Base-by-base conservation (phyloP, 2,329 filamentous ascomycete genomes). In the Huntiella savannae region DNA sequence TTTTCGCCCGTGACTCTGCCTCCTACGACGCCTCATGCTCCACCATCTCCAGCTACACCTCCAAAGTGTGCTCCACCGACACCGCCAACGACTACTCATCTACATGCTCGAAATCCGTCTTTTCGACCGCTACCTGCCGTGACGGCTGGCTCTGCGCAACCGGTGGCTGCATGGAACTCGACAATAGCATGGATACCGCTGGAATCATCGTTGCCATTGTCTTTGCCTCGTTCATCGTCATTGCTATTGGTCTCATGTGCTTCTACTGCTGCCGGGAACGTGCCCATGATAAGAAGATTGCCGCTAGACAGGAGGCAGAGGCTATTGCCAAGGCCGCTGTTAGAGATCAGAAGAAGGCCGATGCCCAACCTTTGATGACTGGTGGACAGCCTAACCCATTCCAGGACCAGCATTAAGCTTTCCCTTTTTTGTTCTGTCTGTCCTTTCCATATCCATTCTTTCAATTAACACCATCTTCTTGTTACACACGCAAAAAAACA, bases 221-320 rank as follows among this genome's bases (percentile, higher is more conserved):
- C 56, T 66, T 76, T 34, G 65, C 60, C 47, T 51, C 57, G n/a
- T 59, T 57, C 49, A 54, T 67, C 50, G 56, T 59, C 51, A 38
- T 61, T 44, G 58, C 61, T 52, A 50, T 67, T 50, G 57, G 54
- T 41, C 53, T 59, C 51, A 57, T 75, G 47, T 63, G 65, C 55
- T 67, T 67, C 62, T 60, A 67, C 52, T 73, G 68, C 65, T 69
- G 64, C 62, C 60, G 61, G 51, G 70, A 75, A 53, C 61, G 64
- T 53, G 58, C 57, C 56, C 52, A 61, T 53, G 62, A 69, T 54
- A 63, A 62, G 56, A 59, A 61, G 40, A 57, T 63, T 33, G 58
- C 57, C 46, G 64, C 64, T 49, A 63, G 64, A 52, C 63, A 63
- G 49, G 69, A 73, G 59, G 67, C 67, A 39, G 64, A 63, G n/a